Conservation (phyloP, 495 filamentous ascomycete species). For the Xylaria longipes region DNA sequence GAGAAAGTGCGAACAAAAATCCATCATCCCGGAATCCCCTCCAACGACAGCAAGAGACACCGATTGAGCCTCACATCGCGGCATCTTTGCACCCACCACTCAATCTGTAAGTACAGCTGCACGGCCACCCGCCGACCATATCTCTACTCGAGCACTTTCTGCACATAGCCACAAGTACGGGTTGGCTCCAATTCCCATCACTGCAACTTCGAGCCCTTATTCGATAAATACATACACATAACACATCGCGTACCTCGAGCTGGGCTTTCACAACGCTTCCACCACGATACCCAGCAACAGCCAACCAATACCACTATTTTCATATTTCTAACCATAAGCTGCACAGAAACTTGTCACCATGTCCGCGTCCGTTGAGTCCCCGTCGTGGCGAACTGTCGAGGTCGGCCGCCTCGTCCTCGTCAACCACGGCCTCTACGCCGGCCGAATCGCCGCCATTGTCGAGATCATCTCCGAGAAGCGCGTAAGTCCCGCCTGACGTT, state of each 20-base stretch:
- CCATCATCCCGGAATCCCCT: constrained; percentile 28
- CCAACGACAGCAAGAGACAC: constrained; percentile 30
- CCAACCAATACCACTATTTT: background rate
- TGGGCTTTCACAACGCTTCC: background rate
- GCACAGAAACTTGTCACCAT: constrained; percentile 48
- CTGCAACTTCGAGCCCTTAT: background rate
- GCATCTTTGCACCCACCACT: constrained; percentile 17
- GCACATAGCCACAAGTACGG: background rate
- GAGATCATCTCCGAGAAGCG: constrained; percentile 99
- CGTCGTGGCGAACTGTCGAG: constrained; percentile 90
- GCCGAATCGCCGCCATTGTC: constrained; percentile 90
- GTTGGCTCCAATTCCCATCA: background rate
- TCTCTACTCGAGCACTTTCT: background rate
- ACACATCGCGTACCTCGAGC: background rate
- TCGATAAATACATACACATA: constrained; percentile 13
- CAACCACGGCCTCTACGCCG: constrained; percentile 73
- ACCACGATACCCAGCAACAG: background rate
- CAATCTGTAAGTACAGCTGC: constrained; percentile 26
- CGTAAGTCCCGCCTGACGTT: constrained; percentile 66
- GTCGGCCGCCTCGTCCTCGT: constrained; percentile 94
- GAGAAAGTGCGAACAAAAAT: constrained; percentile 31
- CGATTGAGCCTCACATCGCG: constrained; percentile 28
- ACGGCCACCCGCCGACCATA: background rate
- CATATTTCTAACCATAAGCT: constrained; percentile 30
- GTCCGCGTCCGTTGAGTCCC: constrained; percentile 70